Conservation (phyloP, 352 stramenopile genomes). For the Phytophthora foliorum region DNA sequence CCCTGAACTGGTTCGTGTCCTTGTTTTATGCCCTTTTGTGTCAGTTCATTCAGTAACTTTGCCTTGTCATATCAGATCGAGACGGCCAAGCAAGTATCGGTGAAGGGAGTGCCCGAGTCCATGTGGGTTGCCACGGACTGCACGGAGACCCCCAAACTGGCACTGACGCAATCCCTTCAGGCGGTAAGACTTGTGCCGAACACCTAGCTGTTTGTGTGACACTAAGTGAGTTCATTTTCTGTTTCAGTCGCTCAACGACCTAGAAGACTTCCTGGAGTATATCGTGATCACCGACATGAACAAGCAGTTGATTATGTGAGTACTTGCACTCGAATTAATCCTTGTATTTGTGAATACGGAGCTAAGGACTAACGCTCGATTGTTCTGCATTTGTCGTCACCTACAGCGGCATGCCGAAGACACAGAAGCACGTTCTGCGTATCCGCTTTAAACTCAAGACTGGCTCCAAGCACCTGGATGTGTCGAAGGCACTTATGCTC, state of each 20-base stretch:
- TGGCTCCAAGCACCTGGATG: conserved; percentile 73
- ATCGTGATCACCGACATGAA: conserved; percentile 87
- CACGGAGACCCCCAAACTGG: conserved; percentile 68
- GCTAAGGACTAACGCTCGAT: background rate
- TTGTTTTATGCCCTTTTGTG: background rate
- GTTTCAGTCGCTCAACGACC: conserved; percentile 60
- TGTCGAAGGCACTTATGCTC: conserved; percentile 54
- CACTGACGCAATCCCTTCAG: conserved; percentile 62
- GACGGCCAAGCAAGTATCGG: conserved; percentile 66
- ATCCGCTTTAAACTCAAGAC: conserved; percentile 71
- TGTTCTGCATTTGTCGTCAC: background rate
- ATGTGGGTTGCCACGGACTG: conserved; percentile 77
- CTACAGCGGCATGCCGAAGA: conserved; percentile 70
- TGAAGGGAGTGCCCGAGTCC: conserved; percentile 64
- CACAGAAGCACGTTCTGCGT: conserved; percentile 69
- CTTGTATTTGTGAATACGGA: background rate
- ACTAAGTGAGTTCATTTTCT: background rate
- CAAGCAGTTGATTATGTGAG: conserved; percentile 66
- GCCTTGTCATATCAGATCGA: conserved; percentile 52
- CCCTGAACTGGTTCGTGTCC: conserved; percentile 64
- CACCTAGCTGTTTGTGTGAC: background rate
- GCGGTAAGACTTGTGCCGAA: conserved; percentile 31
- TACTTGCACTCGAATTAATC: conserved; percentile 15
- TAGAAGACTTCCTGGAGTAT: conserved; percentile 80
- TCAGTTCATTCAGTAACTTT: background rate